Evolutionary conservation across 345 rosid species (phyloP).

Genomic region (Fremontodendron californicum): DNA sequence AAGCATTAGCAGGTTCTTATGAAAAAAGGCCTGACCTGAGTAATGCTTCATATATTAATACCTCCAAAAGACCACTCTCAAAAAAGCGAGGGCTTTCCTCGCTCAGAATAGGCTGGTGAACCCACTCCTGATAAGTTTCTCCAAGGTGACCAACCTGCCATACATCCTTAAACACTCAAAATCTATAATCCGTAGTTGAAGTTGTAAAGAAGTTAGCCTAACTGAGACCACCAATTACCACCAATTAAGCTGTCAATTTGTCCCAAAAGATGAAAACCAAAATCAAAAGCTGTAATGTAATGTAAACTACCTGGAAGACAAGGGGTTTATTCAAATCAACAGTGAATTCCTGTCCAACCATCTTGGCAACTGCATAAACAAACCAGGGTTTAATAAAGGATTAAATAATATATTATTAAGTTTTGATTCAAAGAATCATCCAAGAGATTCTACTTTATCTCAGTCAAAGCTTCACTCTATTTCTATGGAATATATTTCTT

Average conservation of each 20-base stretch:
- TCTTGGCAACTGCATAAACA: constrained; percentile 34
- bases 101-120: constrained; percentile 91
- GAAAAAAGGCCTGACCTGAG: neutral
- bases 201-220: too few species aligned
- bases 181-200: neutral
- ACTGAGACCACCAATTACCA: too few species aligned
- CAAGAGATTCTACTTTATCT: neutral
- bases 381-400: neutral
- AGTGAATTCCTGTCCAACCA: constrained; percentile 73
- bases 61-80: constrained; percentile 88
- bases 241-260: too few species aligned
- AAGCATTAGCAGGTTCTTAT: neutral
- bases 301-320: constrained; percentile 78
- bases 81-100: constrained; percentile 95
- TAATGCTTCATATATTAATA: constrained; percentile 14
- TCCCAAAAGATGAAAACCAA: neutral
- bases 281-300: neutral
- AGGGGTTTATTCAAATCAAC: constrained; percentile 86
- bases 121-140: constrained; percentile 92
- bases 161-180: constrained; percentile 8
- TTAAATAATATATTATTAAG: neutral
- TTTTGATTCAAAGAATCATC: neutral
- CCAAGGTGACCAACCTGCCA: constrained; percentile 96
- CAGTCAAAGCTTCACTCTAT: neutral
- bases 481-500: neutral